Percentiles rank a stretch among this genome's conserved stretches.
Conservation (phyloP, 2,329 filamentous ascomycete genomes). For the Thelonectria rubi region DNA sequence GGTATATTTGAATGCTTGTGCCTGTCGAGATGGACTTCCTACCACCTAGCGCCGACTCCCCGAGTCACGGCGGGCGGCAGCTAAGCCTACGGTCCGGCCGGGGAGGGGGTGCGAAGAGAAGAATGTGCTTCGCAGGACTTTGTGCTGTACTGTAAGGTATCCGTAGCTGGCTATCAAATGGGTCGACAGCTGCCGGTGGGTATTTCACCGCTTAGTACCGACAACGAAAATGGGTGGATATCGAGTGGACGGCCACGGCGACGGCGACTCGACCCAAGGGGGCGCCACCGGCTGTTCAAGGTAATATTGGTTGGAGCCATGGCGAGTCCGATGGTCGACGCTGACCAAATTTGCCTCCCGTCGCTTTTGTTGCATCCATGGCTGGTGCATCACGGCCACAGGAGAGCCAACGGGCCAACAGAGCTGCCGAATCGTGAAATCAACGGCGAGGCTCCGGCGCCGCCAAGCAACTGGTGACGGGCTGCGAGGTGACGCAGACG, state of each 20-base stretch:
- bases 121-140: constrained; percentile 21
- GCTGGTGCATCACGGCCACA: too few species aligned
- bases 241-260: constrained; percentile 38
- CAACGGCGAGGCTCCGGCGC: constrained; percentile 1
- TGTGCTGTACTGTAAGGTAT: too few species aligned
- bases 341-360: constrained; percentile 14
- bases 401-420: too few species aligned
- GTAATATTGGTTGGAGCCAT: constrained; percentile 35
- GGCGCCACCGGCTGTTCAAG: constrained; percentile 39
- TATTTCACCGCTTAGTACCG: constrained; percentile 35
- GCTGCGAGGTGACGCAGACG: background rate
- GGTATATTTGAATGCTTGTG: constrained; percentile 40
- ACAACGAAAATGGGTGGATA: constrained; percentile 39
- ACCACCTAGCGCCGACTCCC: constrained; percentile 31
- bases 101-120: constrained; percentile 38
- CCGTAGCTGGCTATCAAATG: too few species aligned
- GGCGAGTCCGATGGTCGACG: constrained; percentile 31
- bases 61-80: constrained; percentile 40
- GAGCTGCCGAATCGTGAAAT: too few species aligned
- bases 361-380: constrained; percentile 22
- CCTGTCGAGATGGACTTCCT: constrained; percentile 40
- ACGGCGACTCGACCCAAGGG: constrained; percentile 33
- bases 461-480: background rate
- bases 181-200: constrained; percentile 37
- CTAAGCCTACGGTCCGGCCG: constrained; percentile 37